Evolutionary conservation across 495 filamentous ascomycete species (phyloP), one percentile per base, ranked within the genome.

Genomic region (Tuber microsphaerosporum): DNA sequence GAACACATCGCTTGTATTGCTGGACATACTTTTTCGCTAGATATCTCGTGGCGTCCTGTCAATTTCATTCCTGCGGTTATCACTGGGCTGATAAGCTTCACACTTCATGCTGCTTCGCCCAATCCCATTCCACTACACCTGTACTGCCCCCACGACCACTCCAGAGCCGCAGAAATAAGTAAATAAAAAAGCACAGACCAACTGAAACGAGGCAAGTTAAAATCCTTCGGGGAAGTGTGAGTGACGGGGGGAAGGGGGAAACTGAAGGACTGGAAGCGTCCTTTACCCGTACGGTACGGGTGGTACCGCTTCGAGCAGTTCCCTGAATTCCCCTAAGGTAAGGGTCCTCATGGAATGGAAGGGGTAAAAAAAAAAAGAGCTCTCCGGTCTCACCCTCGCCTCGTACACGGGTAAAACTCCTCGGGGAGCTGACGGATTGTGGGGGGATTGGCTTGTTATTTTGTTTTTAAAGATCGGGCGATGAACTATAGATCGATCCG

Each of bases 401-500:
- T 65, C 12, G 56, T 65, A 34, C 56, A 65, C 56, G 26, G 56
- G 26, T 34, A 65, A 65, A 65, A 65, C 26, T 34, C 26, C 56
- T 65, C 10, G 26, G 26, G 14, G 56, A 14, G 56, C 31, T 65
- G 56, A 34, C 26, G 56, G 26, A 26, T 16, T 65, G 56, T 34
- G 26, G 56, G 56, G 56, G 56, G 56, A 65, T 65, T 65, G 56
- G 56, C 31, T 2, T 8, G 14, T 65, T 65, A 65, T 65, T 65
- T 65, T 65, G 56, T 65, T 65, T 65, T 65, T 65, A 34, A 31
- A 34, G 56, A 65, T 65, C 56, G 56, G 56, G 26, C 56, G 56
- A 65, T 65, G 56, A 65, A 65, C n/a, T 34, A 31, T 65, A 65
- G 56, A 65, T 65, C 56, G 56, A 65, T 65, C 56, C 56, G 56